Base-by-base conservation (phyloP, 2,329 filamentous ascomycete genomes). In the Venturia nashicola region DNA sequence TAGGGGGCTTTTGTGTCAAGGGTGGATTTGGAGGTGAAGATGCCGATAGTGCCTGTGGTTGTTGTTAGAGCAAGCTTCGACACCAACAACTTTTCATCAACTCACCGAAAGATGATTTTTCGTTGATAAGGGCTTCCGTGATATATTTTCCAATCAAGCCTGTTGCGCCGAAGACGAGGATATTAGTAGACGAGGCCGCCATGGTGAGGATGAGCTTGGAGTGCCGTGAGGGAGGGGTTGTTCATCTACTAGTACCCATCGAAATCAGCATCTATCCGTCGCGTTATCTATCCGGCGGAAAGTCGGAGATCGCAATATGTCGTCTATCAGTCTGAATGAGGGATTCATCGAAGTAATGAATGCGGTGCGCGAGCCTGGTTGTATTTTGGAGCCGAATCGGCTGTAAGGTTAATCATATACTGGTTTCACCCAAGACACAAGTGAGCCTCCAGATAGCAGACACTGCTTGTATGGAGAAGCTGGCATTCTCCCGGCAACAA, bases 1-100 rank as follows among this genome's bases (percentile, higher is more conserved):
- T 54, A 4, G 66, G 70, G 64, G 71, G 71, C 68, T 62, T 66
- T 66, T 34, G 63, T 32, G 14, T 61, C 44, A 14, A 61, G 23
- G 9, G 65, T 65, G 12, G 44, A 39, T 20, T 42, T 27, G 11
- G 64, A 65, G 34, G 65, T 65, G 57, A 66, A 65, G 57, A 66
- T 57, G n/a, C 55, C 64, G 32, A 66, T 3, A 34, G 34, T 48
- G 27, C 32, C 44, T 48, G n/a, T 20, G 43, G 6, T 16, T 27
- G 14, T 16, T 23, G 40, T 57, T 32, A 2, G 20, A 27, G 20
- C 9, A 9, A 27, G 27, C 32, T 18, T 57, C 32, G n/a, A n/a
- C 32, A 48, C 51, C 51, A 57, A 57, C 36, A 20, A 18, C 59
- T 61, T 27, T 20, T 23, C 20, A 27, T 18, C 39, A 46, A 46